These are phyloP conservation scores for Pythium plurisporium DNA, from an alignment of 352 stramenopile species.

Conservation along the genomic window DNA sequence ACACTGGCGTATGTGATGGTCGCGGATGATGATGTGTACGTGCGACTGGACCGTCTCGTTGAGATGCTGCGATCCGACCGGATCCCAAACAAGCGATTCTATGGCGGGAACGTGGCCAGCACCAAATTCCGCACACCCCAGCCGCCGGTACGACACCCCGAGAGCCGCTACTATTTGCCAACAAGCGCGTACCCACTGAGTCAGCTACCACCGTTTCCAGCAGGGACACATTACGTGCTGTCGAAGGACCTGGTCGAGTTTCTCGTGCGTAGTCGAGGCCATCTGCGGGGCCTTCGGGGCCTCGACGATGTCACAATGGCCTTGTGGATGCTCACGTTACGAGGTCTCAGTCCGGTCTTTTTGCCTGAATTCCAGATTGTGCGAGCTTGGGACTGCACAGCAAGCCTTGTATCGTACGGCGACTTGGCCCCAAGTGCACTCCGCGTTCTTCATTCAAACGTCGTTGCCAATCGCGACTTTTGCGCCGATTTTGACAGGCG, in stretches of 20 bases:
- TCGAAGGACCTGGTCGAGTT: constrained; percentile 29
- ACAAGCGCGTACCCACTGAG: constrained; percentile 20
- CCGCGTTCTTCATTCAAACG: constrained; percentile 40
- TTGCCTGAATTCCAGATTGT: constrained; percentile 42
- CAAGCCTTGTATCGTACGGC: constrained; percentile 36
- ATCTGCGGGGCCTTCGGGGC: background rate
- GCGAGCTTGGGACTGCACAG: constrained; percentile 24
- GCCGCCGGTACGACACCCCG: background rate
- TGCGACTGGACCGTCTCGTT: constrained; percentile 5
- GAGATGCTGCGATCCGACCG: background rate
- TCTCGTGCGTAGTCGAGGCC: constrained; percentile 16
- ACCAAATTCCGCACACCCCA: constrained; percentile 8
- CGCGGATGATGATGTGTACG: constrained; percentile 51
- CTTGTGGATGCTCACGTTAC: constrained; percentile 42
- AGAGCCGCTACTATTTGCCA: constrained; percentile 8
- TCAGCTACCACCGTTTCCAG: constrained; percentile 29
- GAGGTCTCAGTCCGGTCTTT: constrained; percentile 39
- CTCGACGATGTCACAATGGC: constrained; percentile 59
- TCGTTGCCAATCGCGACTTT: constrained; percentile 20
- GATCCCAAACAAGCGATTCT: constrained; percentile 15
- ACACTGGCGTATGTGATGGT: constrained; percentile 29
- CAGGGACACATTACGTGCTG: constrained; percentile 33
- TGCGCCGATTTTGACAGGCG: constrained; percentile 33
- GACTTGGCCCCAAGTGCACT: constrained; percentile 42
- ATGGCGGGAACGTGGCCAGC: constrained; percentile 20